Conservation (phyloP, 768 basidiomycete genomes). For the Kwoniella dejecticola region DNA sequence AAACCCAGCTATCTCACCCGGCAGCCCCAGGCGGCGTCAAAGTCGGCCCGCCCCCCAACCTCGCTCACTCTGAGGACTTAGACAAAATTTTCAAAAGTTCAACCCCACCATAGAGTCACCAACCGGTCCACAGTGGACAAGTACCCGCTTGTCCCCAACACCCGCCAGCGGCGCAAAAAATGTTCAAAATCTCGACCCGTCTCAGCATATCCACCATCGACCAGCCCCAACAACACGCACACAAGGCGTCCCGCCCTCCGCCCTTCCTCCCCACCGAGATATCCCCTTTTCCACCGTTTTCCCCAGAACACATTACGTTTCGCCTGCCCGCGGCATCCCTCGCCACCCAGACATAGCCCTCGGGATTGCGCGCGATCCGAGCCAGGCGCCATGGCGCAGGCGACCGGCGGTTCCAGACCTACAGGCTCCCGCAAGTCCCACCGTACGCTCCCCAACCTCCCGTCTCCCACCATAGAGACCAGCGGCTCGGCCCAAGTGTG, state of each 20-base stretch:
- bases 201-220: not conserved
- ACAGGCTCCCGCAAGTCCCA: not conserved
- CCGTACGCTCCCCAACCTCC: slow-evolving; percentile 2
- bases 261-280: not conserved
- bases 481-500: not conserved
- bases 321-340: not conserved
- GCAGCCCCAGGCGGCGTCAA: not conserved
- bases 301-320: slow-evolving; percentile 3
- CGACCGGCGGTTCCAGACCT: not conserved
- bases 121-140: not conserved
- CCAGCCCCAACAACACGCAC: not conserved
- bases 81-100: slow-evolving; percentile 47
- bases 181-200: not conserved
- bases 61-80: slow-evolving; percentile 70
- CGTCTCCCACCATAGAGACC: not conserved
- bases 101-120: slow-evolving; percentile 1
- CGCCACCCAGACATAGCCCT: not conserved
- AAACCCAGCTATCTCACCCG: not conserved
- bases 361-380: slow-evolving; percentile 1
- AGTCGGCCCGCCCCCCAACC: slow-evolving; percentile 65
- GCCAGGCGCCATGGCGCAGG: not conserved
- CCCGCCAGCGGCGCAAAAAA: not conserved
- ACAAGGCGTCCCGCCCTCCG: slow-evolving; percentile 1
- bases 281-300: not conserved
- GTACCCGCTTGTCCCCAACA: slow-evolving; percentile 1